A percentile compares a stretch with the other conserved stretches of the same genome.
Evolutionary conservation across 2,329 filamentous ascomycete genomes (phyloP).

Genomic region (Sporothrix dimorphospora): DNA sequence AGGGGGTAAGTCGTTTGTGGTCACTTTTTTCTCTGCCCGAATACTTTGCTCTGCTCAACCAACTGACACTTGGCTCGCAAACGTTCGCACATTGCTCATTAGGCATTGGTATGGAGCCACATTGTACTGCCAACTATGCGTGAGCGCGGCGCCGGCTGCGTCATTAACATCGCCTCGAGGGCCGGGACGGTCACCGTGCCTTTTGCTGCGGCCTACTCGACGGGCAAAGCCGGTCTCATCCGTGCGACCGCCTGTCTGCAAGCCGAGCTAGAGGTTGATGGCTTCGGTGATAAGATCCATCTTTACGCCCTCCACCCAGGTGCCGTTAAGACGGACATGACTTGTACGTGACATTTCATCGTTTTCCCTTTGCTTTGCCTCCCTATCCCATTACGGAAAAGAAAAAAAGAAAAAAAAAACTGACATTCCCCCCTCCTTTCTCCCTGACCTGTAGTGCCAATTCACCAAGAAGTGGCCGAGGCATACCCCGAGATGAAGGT

Average conservation of each 20-base stretch:
- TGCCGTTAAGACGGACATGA: constrained; percentile 1
- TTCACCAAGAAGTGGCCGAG: too few species aligned
- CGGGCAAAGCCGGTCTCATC: background rate
- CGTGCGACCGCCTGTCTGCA: background rate
- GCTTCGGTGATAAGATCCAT: background rate
- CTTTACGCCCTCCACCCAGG: background rate
- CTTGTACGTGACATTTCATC: too few species aligned
- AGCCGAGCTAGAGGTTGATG: background rate
- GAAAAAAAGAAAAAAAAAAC: too few species aligned
- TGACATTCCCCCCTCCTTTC: too few species aligned
- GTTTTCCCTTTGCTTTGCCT: too few species aligned
- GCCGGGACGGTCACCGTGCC: background rate
- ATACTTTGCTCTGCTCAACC: too few species aligned
- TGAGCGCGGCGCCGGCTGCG: background rate
- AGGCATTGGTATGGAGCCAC: background rate
- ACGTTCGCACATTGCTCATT: too few species aligned
- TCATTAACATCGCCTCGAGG: background rate
- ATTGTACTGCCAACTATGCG: background rate
- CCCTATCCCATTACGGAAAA: too few species aligned
- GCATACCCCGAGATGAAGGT: background rate
- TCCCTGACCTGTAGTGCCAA: too few species aligned
- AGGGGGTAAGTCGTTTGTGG: too few species aligned
- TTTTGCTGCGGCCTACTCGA: background rate
- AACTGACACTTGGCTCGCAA: too few species aligned
- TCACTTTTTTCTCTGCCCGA: too few species aligned